Conservation (phyloP, 352 stramenopile genomes). For the Pythium chondricola region DNA sequence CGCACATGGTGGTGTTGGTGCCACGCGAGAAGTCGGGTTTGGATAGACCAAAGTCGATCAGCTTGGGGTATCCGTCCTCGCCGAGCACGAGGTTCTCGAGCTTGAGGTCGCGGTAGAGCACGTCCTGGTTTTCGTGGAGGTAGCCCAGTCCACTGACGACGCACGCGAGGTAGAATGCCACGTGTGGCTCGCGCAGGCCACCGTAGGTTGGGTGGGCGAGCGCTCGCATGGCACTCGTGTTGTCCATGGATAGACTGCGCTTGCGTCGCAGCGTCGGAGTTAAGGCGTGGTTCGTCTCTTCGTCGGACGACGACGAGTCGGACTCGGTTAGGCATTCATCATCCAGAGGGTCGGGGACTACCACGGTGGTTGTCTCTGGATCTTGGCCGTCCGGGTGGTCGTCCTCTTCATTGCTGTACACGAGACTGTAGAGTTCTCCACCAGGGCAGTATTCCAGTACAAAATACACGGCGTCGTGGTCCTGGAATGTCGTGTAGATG, state of each 20-base stretch:
- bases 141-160: constrained; percentile 78
- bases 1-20: constrained; percentile 71
- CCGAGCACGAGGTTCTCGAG: constrained; percentile 88
- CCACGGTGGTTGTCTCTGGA: neutral
- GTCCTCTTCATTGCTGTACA: constrained; percentile 50
- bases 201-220: constrained; percentile 21
- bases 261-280: constrained; percentile 19
- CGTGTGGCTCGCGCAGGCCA: constrained; percentile 46
- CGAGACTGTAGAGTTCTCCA: constrained; percentile 71
- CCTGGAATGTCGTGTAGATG: constrained; percentile 77
- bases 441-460: constrained; percentile 76
- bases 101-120: constrained; percentile 89
- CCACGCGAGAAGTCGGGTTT: constrained; percentile 47
- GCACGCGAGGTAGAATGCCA: constrained; percentile 88
- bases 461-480: constrained; percentile 76
- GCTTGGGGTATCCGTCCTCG: constrained; percentile 80
- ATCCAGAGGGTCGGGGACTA: constrained; percentile 6
- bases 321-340: neutral
- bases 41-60: constrained; percentile 76
- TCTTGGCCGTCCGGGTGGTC: constrained; percentile 19
- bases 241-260: constrained; percentile 35
- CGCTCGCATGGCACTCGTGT: constrained; percentile 13
- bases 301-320: constrained; percentile 4
- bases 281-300: constrained; percentile 1
- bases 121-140: constrained; percentile 46